phyloP scores from a whole-genome alignment of 106 monocot genomes.

The Amphibolis antarctica region DNA sequence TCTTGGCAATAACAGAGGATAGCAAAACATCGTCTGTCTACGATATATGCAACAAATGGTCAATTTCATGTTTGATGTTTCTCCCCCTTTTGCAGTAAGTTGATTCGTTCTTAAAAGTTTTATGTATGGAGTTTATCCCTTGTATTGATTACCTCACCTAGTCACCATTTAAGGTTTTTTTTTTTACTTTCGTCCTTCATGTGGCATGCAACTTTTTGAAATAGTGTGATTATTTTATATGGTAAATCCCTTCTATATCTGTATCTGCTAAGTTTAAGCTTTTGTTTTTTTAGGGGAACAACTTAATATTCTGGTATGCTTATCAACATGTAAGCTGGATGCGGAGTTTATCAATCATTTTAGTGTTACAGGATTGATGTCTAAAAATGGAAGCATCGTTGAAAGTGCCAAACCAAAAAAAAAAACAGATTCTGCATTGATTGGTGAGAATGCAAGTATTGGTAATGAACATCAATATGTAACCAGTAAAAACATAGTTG shows the following conservation, averaged over 20 bases:
- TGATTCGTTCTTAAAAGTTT: too few species aligned
- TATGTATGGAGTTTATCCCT: background rate
- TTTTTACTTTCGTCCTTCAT: too few species aligned
- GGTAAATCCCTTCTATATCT: background rate
- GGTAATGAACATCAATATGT: background rate
- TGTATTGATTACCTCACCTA: background rate
- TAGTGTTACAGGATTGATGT: slow-evolving; percentile 8
- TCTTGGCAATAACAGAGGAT: too few species aligned
- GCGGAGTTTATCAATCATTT: background rate
- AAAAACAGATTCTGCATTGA: background rate
- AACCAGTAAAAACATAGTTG: background rate
- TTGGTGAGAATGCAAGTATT: background rate
- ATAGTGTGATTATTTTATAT: too few species aligned
- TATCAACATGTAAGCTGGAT: slow-evolving; percentile 48
- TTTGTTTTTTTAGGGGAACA: slow-evolving; percentile 56
- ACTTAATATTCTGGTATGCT: slow-evolving; percentile 69
- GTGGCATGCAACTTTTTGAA: too few species aligned
- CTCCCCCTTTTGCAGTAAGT: too few species aligned
- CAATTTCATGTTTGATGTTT: too few species aligned
- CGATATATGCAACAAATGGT: too few species aligned
- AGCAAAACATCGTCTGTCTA: too few species aligned
- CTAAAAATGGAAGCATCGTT: background rate
- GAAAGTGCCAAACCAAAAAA: background rate
- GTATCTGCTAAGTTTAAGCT: slow-evolving; percentile 11
- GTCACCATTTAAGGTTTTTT: too few species aligned